phyloP scores from a whole-genome alignment of 2,329 filamentous ascomycete genomes.

The Monosporascus sp. region DNA sequence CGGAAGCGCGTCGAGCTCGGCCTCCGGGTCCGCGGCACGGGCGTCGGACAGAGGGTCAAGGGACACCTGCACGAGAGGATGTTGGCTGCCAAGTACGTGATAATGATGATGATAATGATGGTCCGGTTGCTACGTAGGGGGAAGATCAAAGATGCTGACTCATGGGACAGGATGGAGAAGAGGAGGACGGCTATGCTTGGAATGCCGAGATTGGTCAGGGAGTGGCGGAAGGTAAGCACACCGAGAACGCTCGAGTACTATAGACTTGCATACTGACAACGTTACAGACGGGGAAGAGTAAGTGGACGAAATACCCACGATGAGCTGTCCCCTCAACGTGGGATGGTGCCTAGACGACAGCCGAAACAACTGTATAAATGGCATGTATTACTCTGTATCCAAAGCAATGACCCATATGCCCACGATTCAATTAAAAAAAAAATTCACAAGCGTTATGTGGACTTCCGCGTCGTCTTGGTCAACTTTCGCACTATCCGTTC shows the following conservation, averaged over 20 bases:
- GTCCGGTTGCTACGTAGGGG: background rate
- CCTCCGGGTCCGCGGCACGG: slow-evolving; percentile 83
- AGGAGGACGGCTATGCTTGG: slow-evolving; percentile 87
- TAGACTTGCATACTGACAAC: background rate
- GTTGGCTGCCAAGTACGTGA: slow-evolving; percentile 65
- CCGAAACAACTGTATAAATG: slow-evolving; percentile 22
- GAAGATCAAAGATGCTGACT: slow-evolving; percentile 25
- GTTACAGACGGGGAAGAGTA: slow-evolving; percentile 46
- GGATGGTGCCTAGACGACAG: slow-evolving; percentile 6
- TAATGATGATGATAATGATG: background rate
- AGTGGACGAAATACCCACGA: slow-evolving; percentile 56
- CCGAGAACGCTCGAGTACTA: background rate
- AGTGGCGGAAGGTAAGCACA: slow-evolving; percentile 83
- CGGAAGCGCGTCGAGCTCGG: slow-evolving; percentile 72
- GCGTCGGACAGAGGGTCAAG: slow-evolving; percentile 90
- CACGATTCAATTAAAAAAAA: too few species aligned
- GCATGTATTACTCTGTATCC: slow-evolving; percentile 19
- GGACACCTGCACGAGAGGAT: slow-evolving; percentile 90
- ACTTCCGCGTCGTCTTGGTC: too few species aligned
- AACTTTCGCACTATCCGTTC: too few species aligned
- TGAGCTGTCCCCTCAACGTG: slow-evolving; percentile 27
- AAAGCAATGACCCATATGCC: background rate
- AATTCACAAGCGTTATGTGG: background rate
- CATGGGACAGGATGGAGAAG: slow-evolving; percentile 65
- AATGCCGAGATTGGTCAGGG: slow-evolving; percentile 87